phyloP scores from a whole-genome alignment of 2,329 filamentous ascomycete genomes.

The Penicillium aurantiogriseum region DNA sequence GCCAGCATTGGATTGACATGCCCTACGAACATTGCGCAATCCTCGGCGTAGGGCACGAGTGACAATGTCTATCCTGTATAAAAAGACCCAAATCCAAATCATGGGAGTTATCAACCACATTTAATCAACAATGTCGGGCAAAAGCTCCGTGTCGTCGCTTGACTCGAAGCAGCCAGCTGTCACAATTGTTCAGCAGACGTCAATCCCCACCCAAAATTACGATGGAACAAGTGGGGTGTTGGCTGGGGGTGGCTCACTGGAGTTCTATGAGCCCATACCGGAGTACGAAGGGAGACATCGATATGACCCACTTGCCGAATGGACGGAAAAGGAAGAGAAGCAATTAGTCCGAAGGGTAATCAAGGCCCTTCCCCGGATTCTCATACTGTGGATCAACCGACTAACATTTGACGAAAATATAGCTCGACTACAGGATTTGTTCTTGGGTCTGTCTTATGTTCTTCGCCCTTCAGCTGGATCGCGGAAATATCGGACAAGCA shows the following conservation, averaged over 20 bases:
- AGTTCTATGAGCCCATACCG: slow-evolving; percentile 26
- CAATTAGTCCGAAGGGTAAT: slow-evolving; percentile 48
- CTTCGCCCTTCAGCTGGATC: slow-evolving; percentile 35
- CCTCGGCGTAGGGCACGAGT: neutral
- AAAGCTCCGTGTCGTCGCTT: neutral
- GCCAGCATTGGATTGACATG: neutral
- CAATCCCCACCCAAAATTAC: neutral
- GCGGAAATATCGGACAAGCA: slow-evolving; percentile 38
- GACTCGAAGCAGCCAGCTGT: neutral
- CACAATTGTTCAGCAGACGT: neutral
- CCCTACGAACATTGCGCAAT: slow-evolving; percentile 1
- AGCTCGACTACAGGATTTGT: slow-evolving; percentile 1
- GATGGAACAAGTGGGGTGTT: neutral
- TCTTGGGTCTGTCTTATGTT: slow-evolving; percentile 20
- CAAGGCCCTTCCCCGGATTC: neutral
- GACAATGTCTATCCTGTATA: neutral
- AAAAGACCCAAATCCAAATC: neutral
- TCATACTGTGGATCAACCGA: too few relatives aligned
- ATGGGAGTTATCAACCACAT: too few relatives aligned
- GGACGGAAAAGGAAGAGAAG: slow-evolving; percentile 45
- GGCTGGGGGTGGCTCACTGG: neutral
- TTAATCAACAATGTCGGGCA: neutral
- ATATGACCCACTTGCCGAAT: slow-evolving; percentile 25
- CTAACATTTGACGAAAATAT: neutral
- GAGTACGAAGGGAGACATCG: slow-evolving; percentile 29